Evolutionary conservation across 73 alveolate genomes (phyloP).

Genomic region (Paramecium primaurelia): DNA sequence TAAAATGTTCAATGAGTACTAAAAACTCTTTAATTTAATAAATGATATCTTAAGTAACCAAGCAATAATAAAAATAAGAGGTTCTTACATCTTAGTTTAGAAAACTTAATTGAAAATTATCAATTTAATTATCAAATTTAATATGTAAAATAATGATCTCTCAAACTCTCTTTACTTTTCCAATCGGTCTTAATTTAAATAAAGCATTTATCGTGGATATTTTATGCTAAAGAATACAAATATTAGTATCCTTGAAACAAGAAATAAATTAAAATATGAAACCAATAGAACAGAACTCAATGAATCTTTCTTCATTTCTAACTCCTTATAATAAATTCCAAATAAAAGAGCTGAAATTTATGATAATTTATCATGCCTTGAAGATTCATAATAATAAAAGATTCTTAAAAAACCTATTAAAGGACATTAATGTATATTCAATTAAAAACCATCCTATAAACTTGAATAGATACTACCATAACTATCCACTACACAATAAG

Average conservation of each 20-base stretch:
- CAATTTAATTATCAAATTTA: not conserved
- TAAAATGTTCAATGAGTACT: not conserved
- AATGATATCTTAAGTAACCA: not conserved
- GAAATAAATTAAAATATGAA: not conserved
- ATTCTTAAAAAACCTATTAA: not conserved
- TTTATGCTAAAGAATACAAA: not conserved
- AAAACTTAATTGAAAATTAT: not conserved
- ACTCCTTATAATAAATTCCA: not conserved
- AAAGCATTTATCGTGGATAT: slow-evolving; percentile 12
- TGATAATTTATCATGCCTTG: not conserved
- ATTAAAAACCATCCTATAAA: not conserved
- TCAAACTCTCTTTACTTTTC: slow-evolving; percentile 16
- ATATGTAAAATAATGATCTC: not conserved
- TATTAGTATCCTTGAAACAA: not conserved
- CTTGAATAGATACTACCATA: not conserved
- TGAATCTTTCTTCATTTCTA: not conserved
- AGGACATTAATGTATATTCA: not conserved
- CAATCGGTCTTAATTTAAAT: not conserved
- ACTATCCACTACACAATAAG: not conserved
- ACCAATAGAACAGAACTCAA: not conserved
- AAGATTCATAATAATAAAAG: not conserved
- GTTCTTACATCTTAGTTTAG: not conserved
- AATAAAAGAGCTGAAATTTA: not conserved
- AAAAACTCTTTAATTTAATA: not conserved
- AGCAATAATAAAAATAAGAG: not conserved